phyloP scores from a whole-genome alignment of 495 filamentous ascomycete genomes.

The Pyrenula aspistea region DNA sequence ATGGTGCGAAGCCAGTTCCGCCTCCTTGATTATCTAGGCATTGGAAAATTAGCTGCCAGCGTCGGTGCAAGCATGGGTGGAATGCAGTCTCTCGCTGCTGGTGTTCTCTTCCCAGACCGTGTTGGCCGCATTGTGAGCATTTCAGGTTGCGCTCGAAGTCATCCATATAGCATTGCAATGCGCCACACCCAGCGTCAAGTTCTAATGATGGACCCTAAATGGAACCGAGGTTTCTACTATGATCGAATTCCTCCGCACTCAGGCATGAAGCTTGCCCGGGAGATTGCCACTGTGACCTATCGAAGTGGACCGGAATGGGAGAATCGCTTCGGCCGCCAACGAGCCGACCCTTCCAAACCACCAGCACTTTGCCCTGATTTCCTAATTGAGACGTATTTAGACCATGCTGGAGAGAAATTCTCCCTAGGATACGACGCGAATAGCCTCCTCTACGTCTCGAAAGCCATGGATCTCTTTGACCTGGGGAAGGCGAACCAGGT shows the following conservation, averaged over 20 bases:
- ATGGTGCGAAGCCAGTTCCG: slow-evolving; percentile 96
- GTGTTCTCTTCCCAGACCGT: slow-evolving; percentile 72
- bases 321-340: slow-evolving; percentile 76
- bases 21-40: slow-evolving; percentile 68
- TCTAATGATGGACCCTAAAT: slow-evolving; percentile 96
- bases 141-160: slow-evolving; percentile 86
- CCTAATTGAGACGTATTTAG: slow-evolving; percentile 94
- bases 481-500: slow-evolving; percentile 58
- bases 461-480: slow-evolving; percentile 98
- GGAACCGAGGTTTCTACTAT: slow-evolving; percentile 97
- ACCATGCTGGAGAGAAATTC: slow-evolving; percentile 98
- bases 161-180: slow-evolving; percentile 98
- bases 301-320: slow-evolving; percentile 97
- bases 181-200: slow-evolving; percentile 97
- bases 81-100: slow-evolving; percentile 91
- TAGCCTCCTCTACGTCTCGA: slow-evolving; percentile 90
- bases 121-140: slow-evolving; percentile 78
- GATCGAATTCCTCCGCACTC: slow-evolving; percentile 74
- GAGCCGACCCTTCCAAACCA: slow-evolving; percentile 74
- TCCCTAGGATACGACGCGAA: slow-evolving; percentile 97
- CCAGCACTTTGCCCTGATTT: slow-evolving; percentile 95
- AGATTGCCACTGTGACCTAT: slow-evolving; percentile 97
- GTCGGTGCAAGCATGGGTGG: slow-evolving; percentile 97
- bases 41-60: slow-evolving; percentile 76
- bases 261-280: slow-evolving; percentile 94